A percentile compares a stretch with the other conserved stretches of the same genome.
phyloP scores from a whole-genome alignment of 306 rosid species.

The Pterocarpus macrocarpus region DNA sequence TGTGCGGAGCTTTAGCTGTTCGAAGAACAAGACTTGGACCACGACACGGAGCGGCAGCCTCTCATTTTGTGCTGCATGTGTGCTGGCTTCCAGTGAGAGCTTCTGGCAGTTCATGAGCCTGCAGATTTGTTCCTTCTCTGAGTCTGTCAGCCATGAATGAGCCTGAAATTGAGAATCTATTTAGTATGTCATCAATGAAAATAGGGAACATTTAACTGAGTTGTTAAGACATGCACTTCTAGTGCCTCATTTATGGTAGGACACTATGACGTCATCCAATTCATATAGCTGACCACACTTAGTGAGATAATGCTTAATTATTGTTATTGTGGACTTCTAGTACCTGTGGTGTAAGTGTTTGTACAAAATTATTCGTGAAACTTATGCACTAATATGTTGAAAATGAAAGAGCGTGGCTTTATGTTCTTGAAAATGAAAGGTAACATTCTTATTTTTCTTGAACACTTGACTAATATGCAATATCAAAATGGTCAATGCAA shows the following conservation, averaged over 20 bases:
- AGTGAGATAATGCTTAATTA: too few relatives aligned
- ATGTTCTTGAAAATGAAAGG: neutral
- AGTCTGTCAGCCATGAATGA: constrained; percentile 84
- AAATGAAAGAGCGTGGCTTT: neutral
- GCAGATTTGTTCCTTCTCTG: constrained; percentile 89
- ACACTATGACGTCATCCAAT: too few relatives aligned
- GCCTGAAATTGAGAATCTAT: constrained; percentile 57
- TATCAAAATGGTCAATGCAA: constrained; percentile 7
- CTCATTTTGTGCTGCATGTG: constrained; percentile 95
- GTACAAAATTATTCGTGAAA: neutral
- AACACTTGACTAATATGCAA: neutral
- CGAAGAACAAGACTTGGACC: constrained; percentile 94
- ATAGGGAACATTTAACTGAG: neutral
- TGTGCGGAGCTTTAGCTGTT: constrained; percentile 85
- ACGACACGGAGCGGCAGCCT: constrained; percentile 83
- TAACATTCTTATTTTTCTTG: constrained; percentile 1
- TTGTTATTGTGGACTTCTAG: too few relatives aligned
- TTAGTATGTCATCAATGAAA: neutral
- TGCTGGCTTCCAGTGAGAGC: constrained; percentile 92
- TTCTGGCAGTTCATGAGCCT: constrained; percentile 93
- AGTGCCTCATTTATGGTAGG: neutral
- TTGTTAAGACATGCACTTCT: neutral
- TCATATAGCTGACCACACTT: too few relatives aligned
- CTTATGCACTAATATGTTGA: too few relatives aligned
- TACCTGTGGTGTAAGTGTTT: neutral